Conservation (phyloP, 257 asterid genomes). For the Vinca minor region DNA sequence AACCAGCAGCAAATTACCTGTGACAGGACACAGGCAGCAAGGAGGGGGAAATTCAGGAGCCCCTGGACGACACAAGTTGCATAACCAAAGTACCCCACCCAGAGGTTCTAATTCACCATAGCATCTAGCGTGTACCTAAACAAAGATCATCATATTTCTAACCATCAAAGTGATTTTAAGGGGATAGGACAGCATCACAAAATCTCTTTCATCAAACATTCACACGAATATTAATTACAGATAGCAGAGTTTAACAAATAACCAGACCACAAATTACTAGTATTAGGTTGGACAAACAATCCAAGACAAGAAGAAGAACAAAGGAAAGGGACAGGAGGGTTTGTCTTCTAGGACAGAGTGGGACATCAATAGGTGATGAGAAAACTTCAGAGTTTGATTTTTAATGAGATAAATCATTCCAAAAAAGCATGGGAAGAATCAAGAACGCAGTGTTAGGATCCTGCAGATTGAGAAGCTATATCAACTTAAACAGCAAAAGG, state of each 20-base stretch:
- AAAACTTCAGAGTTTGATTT: neutral
- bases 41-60: conserved; percentile 74
- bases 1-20: conserved; percentile 38
- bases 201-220: neutral
- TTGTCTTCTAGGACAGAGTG: neutral
- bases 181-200: conserved; percentile 1
- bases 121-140: conserved; percentile 97
- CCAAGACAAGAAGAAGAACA: no score
- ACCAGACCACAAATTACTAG: neutral
- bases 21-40: conserved; percentile 92
- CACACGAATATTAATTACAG: neutral
- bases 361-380: neutral
- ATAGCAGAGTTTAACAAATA: neutral
- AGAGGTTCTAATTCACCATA: conserved; percentile 84
- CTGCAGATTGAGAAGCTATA: neutral
- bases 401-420: neutral
- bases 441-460: neutral
- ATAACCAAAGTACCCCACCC: conserved; percentile 87
- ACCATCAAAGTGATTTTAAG: neutral
- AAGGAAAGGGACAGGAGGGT: neutral
- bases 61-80: conserved; percentile 96
- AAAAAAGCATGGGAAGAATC: neutral
- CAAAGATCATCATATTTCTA: conserved; percentile 17
- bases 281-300: neutral
- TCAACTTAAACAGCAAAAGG: neutral